These are phyloP conservation scores for Oidium heveae DNA, from an alignment of 2,329 filamentous ascomycete genomes.

Conservation along the genomic window DNA sequence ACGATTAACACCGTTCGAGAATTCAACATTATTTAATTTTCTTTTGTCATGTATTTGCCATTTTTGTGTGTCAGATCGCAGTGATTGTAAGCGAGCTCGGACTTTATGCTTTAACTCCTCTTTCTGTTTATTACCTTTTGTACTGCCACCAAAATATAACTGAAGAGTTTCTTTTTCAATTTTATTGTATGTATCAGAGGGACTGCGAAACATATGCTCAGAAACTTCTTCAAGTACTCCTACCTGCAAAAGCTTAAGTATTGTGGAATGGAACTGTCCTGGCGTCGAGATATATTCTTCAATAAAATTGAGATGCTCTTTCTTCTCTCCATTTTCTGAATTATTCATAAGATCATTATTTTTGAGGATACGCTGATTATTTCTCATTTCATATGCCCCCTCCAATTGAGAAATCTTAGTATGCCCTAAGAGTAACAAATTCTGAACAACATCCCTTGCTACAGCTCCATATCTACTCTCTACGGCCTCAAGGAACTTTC, in stretches of 20 bases:
- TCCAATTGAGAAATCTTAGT: conserved; percentile 44
- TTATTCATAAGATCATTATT: neutral
- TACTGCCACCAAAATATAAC: conserved; percentile 23
- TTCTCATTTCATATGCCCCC: conserved; percentile 27
- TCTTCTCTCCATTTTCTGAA: conserved; percentile 3
- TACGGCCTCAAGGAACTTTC: conserved; percentile 56
- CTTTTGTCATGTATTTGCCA: conserved; percentile 26
- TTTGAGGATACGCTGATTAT: conserved; percentile 8
- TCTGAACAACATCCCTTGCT: conserved; percentile 49
- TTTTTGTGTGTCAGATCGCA: conserved; percentile 19
- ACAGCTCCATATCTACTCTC: conserved; percentile 49
- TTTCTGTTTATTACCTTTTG: conserved; percentile 40
- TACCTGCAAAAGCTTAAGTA: conserved; percentile 28
- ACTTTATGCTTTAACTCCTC: conserved; percentile 33
- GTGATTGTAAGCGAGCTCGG: conserved; percentile 24
- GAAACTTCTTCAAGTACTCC: conserved; percentile 43
- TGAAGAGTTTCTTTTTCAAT: conserved; percentile 37
- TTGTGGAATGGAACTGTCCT: conserved; percentile 19
- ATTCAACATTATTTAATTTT: conserved; percentile 16
- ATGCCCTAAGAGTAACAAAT: conserved; percentile 53
- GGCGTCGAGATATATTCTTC: conserved; percentile 5
- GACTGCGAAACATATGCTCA: conserved; percentile 29
- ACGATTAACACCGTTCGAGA: conserved; percentile 9
- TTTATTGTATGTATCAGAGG: conserved; percentile 32
- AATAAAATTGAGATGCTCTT: conserved; percentile 7